These are phyloP conservation scores for Hibiscus tridactylites DNA, from an alignment of 345 rosid genomes.

Conservation along the genomic window DNA sequence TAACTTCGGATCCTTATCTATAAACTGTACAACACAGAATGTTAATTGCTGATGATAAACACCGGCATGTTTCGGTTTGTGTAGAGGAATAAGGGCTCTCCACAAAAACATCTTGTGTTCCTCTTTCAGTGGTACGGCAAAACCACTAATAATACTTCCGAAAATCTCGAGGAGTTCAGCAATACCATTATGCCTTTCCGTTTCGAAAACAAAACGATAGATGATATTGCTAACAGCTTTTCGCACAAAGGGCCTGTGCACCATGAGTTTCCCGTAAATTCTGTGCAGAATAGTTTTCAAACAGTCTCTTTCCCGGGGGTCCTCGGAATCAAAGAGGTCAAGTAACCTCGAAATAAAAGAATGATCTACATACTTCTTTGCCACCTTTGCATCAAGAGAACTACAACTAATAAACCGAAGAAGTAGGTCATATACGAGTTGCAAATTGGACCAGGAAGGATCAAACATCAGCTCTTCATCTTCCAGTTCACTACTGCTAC, in stretches of 20 bases:
- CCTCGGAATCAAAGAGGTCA: conserved; percentile 75
- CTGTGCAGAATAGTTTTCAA: conserved; percentile 68
- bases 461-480: conserved; percentile 74
- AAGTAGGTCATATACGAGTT: conserved; percentile 60
- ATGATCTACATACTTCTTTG: conserved; percentile 58
- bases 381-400: conserved; percentile 58
- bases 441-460: conserved; percentile 72
- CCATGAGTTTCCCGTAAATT: conserved; percentile 67
- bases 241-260: conserved; percentile 56
- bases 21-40: conserved; percentile 61
- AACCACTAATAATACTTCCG: conserved; percentile 71
- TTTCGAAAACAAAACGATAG: conserved; percentile 66
- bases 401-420: conserved; percentile 39
- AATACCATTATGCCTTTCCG: conserved; percentile 63
- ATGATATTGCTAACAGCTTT: conserved; percentile 65
- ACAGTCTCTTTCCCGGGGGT: conserved; percentile 72
- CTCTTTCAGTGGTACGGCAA: conserved; percentile 76
- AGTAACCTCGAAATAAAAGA: conserved; percentile 50
- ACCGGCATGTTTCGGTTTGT: conserved; percentile 64
- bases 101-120: conserved; percentile 58
- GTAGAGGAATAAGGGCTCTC: conserved; percentile 64
- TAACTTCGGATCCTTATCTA: conserved; percentile 64
- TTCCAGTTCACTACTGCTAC: conserved; percentile 39
- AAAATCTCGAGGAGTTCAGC: conserved; percentile 73
- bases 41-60: conserved; percentile 69